These are phyloP conservation scores for Rubroshorea leprosula DNA, from an alignment of 345 rosid genomes.

Conservation along the genomic window DNA sequence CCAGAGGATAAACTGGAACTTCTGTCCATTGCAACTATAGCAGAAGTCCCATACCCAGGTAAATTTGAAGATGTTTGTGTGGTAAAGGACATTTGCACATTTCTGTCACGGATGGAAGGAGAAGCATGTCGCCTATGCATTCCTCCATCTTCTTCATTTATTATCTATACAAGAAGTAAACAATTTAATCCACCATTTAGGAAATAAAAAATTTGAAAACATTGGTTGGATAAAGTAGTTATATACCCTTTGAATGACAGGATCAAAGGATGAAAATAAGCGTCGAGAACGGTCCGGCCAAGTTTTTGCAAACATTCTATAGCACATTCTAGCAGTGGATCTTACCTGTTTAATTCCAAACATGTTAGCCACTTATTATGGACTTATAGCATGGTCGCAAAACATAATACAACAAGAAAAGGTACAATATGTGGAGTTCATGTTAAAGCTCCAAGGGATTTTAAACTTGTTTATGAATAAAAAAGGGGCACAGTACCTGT, in stretches of 20 bases:
- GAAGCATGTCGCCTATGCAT: conserved; percentile 95
- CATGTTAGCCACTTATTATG: neutral
- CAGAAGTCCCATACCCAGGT: conserved; percentile 94
- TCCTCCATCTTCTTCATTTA: conserved; percentile 95
- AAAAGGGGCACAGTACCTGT: neutral
- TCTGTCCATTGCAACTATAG: conserved; percentile 94
- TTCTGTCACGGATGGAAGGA: conserved; percentile 88
- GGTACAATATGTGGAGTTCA: neutral
- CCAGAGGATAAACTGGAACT: conserved; percentile 70
- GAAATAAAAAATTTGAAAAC: neutral
- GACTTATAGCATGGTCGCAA: neutral
- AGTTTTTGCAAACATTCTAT: conserved; percentile 93
- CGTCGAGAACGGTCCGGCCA: conserved; percentile 99
- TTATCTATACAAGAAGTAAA: conserved; percentile 39
- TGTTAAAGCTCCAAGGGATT: neutral
- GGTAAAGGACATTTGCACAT: conserved; percentile 50
- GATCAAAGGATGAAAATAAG: conserved; percentile 86
- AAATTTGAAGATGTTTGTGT: conserved; percentile 51
- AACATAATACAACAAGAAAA: neutral
- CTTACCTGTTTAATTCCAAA: conserved; percentile 59
- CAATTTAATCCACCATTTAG: conserved; percentile 1
- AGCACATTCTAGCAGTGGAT: conserved; percentile 96
- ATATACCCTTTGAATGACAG: conserved; percentile 92
- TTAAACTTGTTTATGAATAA: neutral
- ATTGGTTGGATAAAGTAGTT: conserved; percentile 5